A percentile compares a stretch with the other conserved stretches of the same genome.
phyloP scores from a whole-genome alignment of 495 filamentous ascomycete genomes.

The Diplogelasinospora grovesii region DNA sequence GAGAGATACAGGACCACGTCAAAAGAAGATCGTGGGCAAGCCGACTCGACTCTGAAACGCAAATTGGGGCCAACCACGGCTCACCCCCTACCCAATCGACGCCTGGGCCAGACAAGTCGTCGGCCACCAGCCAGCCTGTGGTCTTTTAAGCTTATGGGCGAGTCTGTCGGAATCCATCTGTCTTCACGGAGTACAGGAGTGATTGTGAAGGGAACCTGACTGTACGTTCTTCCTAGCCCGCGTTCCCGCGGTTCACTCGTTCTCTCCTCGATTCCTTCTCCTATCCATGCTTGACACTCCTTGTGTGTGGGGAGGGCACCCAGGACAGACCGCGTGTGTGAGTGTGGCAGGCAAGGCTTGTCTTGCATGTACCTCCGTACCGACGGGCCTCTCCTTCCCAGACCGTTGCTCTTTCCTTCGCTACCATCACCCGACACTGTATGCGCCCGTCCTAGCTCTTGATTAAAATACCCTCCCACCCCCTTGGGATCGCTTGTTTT shows the following conservation, averaged over 20 bases:
- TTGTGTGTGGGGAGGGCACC: too few relatives aligned
- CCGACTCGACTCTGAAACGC: constrained; percentile 21
- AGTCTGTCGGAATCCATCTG: too few relatives aligned
- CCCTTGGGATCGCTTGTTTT: background rate
- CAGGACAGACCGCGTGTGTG: too few relatives aligned
- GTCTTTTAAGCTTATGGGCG: too few relatives aligned
- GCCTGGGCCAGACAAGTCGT: constrained; percentile 9
- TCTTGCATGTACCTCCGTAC: constrained; percentile 11
- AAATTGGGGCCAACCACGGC: constrained; percentile 18
- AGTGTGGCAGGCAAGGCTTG: constrained; percentile 2
- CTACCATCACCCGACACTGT: constrained; percentile 5
- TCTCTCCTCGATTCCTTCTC: too few relatives aligned
- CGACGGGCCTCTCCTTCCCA: background rate
- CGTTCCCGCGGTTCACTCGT: too few relatives aligned
- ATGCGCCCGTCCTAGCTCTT: background rate
- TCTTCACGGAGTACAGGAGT: too few relatives aligned
- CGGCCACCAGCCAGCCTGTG: constrained; percentile 1
- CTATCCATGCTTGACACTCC: too few relatives aligned
- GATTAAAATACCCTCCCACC: background rate
- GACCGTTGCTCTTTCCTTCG: background rate
- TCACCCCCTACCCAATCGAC: constrained; percentile 7
- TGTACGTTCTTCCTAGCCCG: too few relatives aligned
- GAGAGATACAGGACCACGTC: too few relatives aligned
- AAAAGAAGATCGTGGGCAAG: too few relatives aligned
- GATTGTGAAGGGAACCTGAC: too few relatives aligned